A percentile compares a stretch with the other conserved stretches of the same genome.
Conservation (phyloP, 257 asterid genomes). For the Solanum sparsipilum region DNA sequence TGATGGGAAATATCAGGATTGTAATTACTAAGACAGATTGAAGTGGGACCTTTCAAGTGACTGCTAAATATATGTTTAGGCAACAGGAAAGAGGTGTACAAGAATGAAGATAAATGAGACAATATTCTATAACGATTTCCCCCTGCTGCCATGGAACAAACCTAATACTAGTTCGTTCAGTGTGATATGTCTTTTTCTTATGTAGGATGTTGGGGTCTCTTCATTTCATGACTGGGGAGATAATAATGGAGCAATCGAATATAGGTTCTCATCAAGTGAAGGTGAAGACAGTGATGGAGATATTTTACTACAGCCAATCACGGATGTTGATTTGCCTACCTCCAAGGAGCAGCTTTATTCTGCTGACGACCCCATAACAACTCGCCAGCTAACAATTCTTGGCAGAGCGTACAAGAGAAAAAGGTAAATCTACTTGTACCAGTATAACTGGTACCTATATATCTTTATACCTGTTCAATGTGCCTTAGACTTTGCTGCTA, state of each 20-base stretch:
- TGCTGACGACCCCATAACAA: constrained; percentile 45
- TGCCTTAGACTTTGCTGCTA: neutral
- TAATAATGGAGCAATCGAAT: constrained; percentile 23
- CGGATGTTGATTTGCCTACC: constrained; percentile 71
- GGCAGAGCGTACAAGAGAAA: constrained; percentile 47
- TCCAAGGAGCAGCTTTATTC: constrained; percentile 41
- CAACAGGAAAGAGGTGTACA: neutral
- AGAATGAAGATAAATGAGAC: neutral
- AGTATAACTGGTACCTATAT: neutral
- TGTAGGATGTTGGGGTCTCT: constrained; percentile 48
- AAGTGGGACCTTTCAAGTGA: neutral
- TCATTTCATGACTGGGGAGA: constrained; percentile 55
- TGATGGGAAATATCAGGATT: neutral
- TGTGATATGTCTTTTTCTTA: neutral
- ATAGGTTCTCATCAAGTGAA: constrained; percentile 60
- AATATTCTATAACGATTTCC: neutral
- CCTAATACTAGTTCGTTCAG: neutral
- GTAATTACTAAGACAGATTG: neutral
- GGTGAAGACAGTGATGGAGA: constrained; percentile 87
- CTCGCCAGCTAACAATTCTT: constrained; percentile 57
- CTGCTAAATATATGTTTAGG: neutral
- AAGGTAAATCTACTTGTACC: constrained; percentile 30
- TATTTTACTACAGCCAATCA: constrained; percentile 53
- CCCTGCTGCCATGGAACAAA: neutral
- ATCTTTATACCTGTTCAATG: neutral